phyloP scores from a whole-genome alignment of 257 asterid species.

The Solanum tarapatanum region DNA sequence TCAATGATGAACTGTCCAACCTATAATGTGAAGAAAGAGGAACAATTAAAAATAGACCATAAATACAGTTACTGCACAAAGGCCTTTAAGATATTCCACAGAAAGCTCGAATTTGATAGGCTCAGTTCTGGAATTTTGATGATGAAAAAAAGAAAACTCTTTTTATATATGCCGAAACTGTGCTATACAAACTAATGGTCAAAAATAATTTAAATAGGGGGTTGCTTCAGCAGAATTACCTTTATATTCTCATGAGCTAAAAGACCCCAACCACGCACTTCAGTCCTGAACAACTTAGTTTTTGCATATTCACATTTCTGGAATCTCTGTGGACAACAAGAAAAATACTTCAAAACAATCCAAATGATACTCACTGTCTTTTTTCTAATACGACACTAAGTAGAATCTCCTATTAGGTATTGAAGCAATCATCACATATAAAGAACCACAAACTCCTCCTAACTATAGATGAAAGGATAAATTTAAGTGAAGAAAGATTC shows the following conservation, averaged over 20 bases:
- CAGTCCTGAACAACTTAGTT: slow-evolving; percentile 66
- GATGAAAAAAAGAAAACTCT: neutral
- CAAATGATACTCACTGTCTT: neutral
- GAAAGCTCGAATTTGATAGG: too few relatives aligned
- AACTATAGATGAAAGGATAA: neutral
- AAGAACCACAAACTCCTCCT: neutral
- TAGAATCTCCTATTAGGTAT: neutral
- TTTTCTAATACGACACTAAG: neutral
- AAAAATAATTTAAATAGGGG: neutral
- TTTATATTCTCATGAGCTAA: slow-evolving; percentile 53
- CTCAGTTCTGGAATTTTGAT: neutral
- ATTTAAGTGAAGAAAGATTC: neutral
- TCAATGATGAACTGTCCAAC: slow-evolving; percentile 30
- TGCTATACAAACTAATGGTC: neutral
- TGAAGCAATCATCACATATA: neutral
- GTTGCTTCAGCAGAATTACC: slow-evolving; percentile 29
- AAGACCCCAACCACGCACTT: slow-evolving; percentile 97
- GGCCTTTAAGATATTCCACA: too few relatives aligned
- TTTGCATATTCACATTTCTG: slow-evolving; percentile 68
- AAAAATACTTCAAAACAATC: slow-evolving; percentile 5
- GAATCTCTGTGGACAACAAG: slow-evolving; percentile 50
- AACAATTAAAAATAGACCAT: neutral
- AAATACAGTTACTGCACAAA: too few relatives aligned
- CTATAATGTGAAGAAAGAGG: slow-evolving; percentile 8
- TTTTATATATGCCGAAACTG: neutral